Percentiles rank a stretch among this genome's conserved stretches.
These are phyloP conservation scores for Diaporthe longicolla DNA, from an alignment of 2,329 filamentous ascomycete species.

Conservation along the genomic window DNA sequence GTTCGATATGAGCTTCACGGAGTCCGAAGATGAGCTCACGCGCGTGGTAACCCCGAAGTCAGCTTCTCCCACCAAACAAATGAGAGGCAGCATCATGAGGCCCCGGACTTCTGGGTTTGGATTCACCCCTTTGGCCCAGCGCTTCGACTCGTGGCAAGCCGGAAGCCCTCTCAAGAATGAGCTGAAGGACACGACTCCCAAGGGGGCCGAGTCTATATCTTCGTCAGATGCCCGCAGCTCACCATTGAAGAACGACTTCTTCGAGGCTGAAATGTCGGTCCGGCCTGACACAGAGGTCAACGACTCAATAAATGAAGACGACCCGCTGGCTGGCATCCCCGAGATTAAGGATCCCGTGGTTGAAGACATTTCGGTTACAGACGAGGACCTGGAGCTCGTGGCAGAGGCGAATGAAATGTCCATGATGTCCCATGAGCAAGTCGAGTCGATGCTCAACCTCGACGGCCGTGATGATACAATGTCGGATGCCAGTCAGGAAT, in stretches of 20 bases:
- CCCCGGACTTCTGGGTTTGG: slow-evolving; percentile 57
- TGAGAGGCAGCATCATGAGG: slow-evolving; percentile 45
- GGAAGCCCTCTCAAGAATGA: slow-evolving; percentile 65
- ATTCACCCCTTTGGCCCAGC: slow-evolving; percentile 72
- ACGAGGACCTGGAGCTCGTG: slow-evolving; percentile 71
- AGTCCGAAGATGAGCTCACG: slow-evolving; percentile 68
- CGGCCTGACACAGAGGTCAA: slow-evolving; percentile 53
- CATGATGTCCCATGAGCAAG: slow-evolving; percentile 60
- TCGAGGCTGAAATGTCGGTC: slow-evolving; percentile 73
- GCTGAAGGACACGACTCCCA: slow-evolving; percentile 48
- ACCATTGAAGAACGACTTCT: slow-evolving; percentile 65
- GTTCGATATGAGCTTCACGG: slow-evolving; percentile 61
- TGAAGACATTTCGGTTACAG: slow-evolving; percentile 62
- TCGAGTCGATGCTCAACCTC: slow-evolving; percentile 53
- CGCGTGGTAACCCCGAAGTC: slow-evolving; percentile 35
- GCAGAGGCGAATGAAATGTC: slow-evolving; percentile 74
- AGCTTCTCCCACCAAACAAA: slow-evolving; percentile 46
- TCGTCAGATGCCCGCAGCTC: slow-evolving; percentile 50
- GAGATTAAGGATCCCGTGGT: slow-evolving; percentile 54
- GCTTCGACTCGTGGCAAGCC: slow-evolving; percentile 67
- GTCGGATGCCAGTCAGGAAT: slow-evolving; percentile 76
- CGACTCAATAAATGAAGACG: slow-evolving; percentile 52
- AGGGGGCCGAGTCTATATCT: slow-evolving; percentile 42
- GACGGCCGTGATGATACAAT: slow-evolving; percentile 62
- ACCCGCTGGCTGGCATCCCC: slow-evolving; percentile 39